Conservation (phyloP, 1,284 basidiomycete species). For the Leccinum ponderosum region DNA sequence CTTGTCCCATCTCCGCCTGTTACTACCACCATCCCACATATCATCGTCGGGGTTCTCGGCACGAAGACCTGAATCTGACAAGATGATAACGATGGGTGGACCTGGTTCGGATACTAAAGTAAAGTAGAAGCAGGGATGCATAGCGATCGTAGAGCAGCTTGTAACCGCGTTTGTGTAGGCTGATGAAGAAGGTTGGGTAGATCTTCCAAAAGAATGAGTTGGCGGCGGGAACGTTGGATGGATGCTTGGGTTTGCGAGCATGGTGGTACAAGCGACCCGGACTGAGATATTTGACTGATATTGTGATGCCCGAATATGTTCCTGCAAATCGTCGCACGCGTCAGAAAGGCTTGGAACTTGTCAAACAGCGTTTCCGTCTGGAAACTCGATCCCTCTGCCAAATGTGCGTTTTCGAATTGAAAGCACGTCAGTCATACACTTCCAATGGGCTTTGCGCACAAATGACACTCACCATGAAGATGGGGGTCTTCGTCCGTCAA, state of each 20-base stretch:
- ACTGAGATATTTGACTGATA: slow-evolving; percentile 17
- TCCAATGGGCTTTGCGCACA: neutral
- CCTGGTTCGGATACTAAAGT: slow-evolving; percentile 22
- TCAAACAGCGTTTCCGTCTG: slow-evolving; percentile 64
- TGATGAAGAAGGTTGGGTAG: slow-evolving; percentile 87
- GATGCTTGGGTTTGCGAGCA: slow-evolving; percentile 4
- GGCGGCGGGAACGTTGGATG: slow-evolving; percentile 33
- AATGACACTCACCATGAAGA: slow-evolving; percentile 9
- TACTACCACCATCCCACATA: slow-evolving; percentile 41
- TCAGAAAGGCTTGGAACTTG: slow-evolving; percentile 80
- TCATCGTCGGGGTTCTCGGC: slow-evolving; percentile 66
- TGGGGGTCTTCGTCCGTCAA: slow-evolving; percentile 6
- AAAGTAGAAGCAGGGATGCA: slow-evolving; percentile 41
- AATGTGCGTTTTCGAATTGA: neutral
- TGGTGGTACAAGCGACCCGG: slow-evolving; percentile 1
- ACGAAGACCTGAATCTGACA: slow-evolving; percentile 81
- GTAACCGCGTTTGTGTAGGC: slow-evolving; percentile 75
- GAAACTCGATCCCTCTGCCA: slow-evolving; percentile 16
- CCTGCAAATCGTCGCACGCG: slow-evolving; percentile 67
- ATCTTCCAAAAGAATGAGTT: slow-evolving; percentile 86
- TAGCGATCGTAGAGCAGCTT: slow-evolving; percentile 64
- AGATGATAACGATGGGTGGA: slow-evolving; percentile 78
- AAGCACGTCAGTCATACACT: neutral
- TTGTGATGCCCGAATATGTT: slow-evolving; percentile 45
- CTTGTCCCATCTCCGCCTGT: slow-evolving; percentile 41